Base-by-base conservation (phyloP, 768 basidiomycete genomes). In the Amanita exitialis region DNA sequence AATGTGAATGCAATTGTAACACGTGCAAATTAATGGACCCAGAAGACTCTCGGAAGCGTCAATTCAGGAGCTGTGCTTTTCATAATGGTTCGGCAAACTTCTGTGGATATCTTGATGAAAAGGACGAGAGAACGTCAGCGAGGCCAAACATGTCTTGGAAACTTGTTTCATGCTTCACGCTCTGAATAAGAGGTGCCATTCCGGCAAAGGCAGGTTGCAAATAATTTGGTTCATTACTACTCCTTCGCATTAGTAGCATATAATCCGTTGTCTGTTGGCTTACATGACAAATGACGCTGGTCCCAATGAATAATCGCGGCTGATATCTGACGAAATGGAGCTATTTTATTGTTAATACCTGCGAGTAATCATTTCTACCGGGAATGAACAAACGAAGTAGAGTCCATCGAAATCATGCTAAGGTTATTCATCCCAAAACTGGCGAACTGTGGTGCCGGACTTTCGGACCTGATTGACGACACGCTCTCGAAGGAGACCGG, bases 301-400 rank as follows among this genome's bases (percentile, higher is more conserved):
- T 13, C 1, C 16, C 12, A 25, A 18, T 36, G 36, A 7, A 49
- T 25, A 39, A 16, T 38, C 23, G 21, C 13, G 23, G 38, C 36
- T 28, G 4, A 8, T 1, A 5, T 15, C n/a, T 8, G 49, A 50
- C n/a, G 30, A 43, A 18, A 34, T 21, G 6, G 49, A 42, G 3
- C 49, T 50, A 10, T 30, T 10, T 6, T 0, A 28, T 38, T 8
- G 37, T 37, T 6, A 41, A 39, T 34, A 34, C 16, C 34, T 36
- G 28, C 43, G 6, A 44, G 16, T 18, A 5, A 10, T 44, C 16
- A 27, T 28, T 44, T 20, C 20, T 0, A 4, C 16, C 16, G 9
- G 16, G 28, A 49, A 39, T 18, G 3, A n/a, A 50, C 49, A 27
- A 50, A 50, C 49, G 49, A 42, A 41, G 27, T 41, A 10, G 48